phyloP scores from a whole-genome alignment of 371 early-diverging fungal genomes.

The Syncephalastrum contaminatum region DNA sequence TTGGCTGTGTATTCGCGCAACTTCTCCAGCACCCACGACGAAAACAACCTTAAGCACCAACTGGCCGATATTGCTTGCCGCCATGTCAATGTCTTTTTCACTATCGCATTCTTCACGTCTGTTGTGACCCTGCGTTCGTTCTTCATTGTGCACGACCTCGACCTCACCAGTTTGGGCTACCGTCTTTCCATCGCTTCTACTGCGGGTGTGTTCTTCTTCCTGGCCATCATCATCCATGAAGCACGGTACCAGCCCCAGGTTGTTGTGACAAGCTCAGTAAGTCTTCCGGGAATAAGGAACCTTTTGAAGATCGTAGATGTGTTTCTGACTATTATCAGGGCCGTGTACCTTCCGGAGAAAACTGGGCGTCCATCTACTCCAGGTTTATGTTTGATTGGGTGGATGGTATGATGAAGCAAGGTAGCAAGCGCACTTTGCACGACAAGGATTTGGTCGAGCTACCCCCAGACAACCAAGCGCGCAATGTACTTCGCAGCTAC shows the following conservation, averaged over 20 bases:
- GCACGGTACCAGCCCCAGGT: constrained; percentile 28
- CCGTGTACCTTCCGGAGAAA: constrained; percentile 50
- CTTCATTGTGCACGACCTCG: constrained; percentile 24
- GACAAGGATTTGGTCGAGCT: constrained; percentile 46
- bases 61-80: constrained; percentile 26
- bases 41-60: constrained; percentile 1
- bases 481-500: constrained; percentile 19
- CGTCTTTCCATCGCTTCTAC: constrained; percentile 12
- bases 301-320: constrained; percentile 40
- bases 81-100: constrained; percentile 31
- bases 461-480: constrained; percentile 21
- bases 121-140: constrained; percentile 33
- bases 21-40: constrained; percentile 14
- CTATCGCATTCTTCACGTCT: constrained; percentile 17
- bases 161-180: constrained; percentile 22
- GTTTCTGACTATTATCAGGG: constrained; percentile 35
- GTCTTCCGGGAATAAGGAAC: constrained; percentile 39
- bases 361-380: constrained; percentile 53
- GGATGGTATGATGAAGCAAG: constrained; percentile 51
- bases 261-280: constrained; percentile 31
- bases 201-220: constrained; percentile 8
- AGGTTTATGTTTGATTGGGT: constrained; percentile 31
- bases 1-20: constrained; percentile 15
- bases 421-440: constrained; percentile 44
- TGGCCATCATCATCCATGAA: constrained; percentile 30